Percentiles rank a stretch among this genome's conserved stretches.
Evolutionary conservation across 305 asterid species (phyloP).

Genomic region (Fraxinus paxiana): DNA sequence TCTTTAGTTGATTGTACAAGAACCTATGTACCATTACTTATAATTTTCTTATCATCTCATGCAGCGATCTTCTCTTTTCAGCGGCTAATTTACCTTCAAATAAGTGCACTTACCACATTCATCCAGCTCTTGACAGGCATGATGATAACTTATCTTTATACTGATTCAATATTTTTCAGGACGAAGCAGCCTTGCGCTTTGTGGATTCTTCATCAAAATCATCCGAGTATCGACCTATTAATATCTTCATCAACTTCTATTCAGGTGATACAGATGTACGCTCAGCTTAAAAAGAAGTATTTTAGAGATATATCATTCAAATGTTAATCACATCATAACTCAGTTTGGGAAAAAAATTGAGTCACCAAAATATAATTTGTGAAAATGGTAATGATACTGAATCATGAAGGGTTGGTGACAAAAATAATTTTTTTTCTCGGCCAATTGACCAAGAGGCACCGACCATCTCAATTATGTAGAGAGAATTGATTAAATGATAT

Average conservation of each 20-base stretch:
- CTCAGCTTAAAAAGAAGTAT: background rate
- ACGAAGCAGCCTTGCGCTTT: constrained; percentile 88
- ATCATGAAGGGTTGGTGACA: background rate
- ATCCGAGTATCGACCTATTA: constrained; percentile 78
- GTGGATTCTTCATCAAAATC: constrained; percentile 65
- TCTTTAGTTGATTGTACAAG: background rate
- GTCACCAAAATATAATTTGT: background rate
- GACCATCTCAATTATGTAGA: background rate
- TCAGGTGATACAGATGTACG: constrained; percentile 48
- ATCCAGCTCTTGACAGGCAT: constrained; percentile 11
- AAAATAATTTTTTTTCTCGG: background rate
- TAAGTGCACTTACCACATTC: background rate
- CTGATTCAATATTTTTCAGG: constrained; percentile 39
- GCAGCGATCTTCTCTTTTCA: background rate
- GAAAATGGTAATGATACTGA: background rate
- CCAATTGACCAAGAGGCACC: background rate
- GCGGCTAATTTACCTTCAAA: background rate
- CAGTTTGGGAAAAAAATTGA: background rate
- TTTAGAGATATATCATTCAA: background rate
- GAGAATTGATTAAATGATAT: background rate
- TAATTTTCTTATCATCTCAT: background rate
- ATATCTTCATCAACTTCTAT: constrained; percentile 79
- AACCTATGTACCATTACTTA: background rate
- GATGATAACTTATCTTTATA: constrained; percentile 7
- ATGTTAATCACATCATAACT: background rate